Percentiles rank a stretch among this genome's conserved stretches.
These are phyloP conservation scores for Solanum paucissectum DNA, from an alignment of 257 asterid genomes.

Conservation along the genomic window DNA sequence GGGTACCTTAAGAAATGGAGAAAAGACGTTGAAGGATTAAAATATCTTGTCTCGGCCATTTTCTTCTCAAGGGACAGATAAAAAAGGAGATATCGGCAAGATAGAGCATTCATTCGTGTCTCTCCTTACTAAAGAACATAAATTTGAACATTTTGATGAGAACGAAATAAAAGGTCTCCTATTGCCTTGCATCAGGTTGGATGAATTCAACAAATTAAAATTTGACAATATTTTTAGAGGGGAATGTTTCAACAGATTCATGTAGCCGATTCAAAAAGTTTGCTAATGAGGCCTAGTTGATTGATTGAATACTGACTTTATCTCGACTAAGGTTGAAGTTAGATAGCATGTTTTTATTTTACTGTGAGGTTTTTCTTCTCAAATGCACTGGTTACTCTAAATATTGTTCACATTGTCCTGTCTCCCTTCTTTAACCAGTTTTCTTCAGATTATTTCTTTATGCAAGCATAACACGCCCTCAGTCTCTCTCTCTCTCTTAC, in stretches of 20 bases:
- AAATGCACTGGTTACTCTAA: not conserved
- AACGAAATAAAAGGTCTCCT: not conserved
- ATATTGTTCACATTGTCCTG: not conserved
- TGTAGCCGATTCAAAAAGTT: not conserved
- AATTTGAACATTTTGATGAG: not conserved
- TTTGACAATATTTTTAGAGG: not conserved
- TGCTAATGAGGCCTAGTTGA: not conserved
- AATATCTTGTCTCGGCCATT: not conserved
- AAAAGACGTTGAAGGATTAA: not conserved
- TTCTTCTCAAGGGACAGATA: not conserved
- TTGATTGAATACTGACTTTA: not conserved
- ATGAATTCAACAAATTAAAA: not conserved
- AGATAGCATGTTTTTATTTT: not conserved
- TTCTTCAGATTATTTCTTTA: not conserved
- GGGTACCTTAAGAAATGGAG: not conserved
- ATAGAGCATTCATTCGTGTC: not conserved
- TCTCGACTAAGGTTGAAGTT: not conserved
- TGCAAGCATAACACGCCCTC: not conserved
- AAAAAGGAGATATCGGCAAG: not conserved
- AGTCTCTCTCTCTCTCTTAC: not conserved
- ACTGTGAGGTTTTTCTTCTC: not conserved
- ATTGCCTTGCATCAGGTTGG: not conserved
- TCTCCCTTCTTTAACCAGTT: not conserved
- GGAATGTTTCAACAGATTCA: not conserved
- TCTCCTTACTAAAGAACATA: not conserved